Conservation (phyloP, 208 protist species). For the Porcisia deanei region DNA sequence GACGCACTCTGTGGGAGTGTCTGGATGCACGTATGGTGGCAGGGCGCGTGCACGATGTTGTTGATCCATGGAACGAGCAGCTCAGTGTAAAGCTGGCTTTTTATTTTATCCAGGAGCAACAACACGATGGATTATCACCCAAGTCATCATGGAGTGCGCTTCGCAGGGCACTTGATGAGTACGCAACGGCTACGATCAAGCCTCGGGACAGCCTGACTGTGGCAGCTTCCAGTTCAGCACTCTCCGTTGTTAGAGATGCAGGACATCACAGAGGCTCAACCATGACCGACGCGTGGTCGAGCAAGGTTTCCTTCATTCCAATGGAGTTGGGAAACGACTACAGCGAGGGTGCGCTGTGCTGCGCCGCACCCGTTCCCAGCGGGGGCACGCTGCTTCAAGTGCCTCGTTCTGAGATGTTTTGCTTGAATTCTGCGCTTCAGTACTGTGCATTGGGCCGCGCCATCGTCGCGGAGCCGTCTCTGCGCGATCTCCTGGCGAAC, state of each 20-base stretch:
- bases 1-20: slow-evolving; percentile 75
- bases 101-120: slow-evolving; percentile 31
- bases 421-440: slow-evolving; percentile 44
- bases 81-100: slow-evolving; percentile 73
- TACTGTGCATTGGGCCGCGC: slow-evolving; percentile 60
- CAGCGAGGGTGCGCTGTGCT: slow-evolving; percentile 76
- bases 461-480: slow-evolving; percentile 34
- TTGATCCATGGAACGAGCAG: slow-evolving; percentile 87
- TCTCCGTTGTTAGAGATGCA: neutral
- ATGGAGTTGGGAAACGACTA: slow-evolving; percentile 38
- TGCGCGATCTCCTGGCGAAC: slow-evolving; percentile 43
- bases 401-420: slow-evolving; percentile 75
- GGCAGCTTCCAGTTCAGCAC: neutral
- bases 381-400: slow-evolving; percentile 76
- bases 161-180: slow-evolving; percentile 33
- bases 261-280: neutral
- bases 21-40: slow-evolving; percentile 38
- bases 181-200: slow-evolving; percentile 47
- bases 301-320: slow-evolving; percentile 34
- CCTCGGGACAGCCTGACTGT: slow-evolving; percentile 24
- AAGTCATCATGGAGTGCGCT: neutral
- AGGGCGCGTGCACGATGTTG: slow-evolving; percentile 19
- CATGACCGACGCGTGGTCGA: slow-evolving; percentile 18
- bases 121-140: neutral
- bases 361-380: slow-evolving; percentile 38